A percentile compares a stretch with the other conserved stretches of the same genome.
phyloP scores from a whole-genome alignment of 2,329 filamentous ascomycete species.

The Beauveria brongniartii region DNA sequence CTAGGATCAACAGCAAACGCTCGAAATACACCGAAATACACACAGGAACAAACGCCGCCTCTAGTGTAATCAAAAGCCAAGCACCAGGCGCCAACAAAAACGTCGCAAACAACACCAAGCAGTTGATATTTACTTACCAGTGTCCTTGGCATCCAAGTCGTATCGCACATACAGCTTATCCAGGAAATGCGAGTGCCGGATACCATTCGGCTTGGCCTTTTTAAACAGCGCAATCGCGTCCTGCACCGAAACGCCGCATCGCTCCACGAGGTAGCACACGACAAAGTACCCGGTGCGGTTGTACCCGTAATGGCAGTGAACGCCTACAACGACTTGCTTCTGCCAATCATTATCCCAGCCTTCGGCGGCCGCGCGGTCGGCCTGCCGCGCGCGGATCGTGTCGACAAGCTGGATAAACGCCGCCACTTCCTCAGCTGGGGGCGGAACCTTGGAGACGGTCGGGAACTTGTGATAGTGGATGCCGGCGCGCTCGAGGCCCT shows the following conservation, averaged over 20 bases:
- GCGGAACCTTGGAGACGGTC: slow-evolving; percentile 86
- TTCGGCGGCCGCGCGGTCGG: slow-evolving; percentile 25
- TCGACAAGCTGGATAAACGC: slow-evolving; percentile 51
- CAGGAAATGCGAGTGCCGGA: slow-evolving; percentile 82
- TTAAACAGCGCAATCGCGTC: slow-evolving; percentile 76
- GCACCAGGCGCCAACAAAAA: not conserved
- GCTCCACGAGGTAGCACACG: slow-evolving; percentile 82
- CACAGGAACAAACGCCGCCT: not conserved
- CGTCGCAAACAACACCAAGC: not conserved
- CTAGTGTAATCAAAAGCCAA: not conserved
- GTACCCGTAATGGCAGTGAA: slow-evolving; percentile 95
- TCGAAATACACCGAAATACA: not conserved
- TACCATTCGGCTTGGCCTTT: slow-evolving; percentile 65
- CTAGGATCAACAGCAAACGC: not conserved
- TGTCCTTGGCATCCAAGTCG: slow-evolving; percentile 20
- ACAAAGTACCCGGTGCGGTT: slow-evolving; percentile 91
- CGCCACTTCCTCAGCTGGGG: slow-evolving; percentile 46
- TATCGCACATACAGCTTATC: slow-evolving; percentile 79
- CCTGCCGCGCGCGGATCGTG: slow-evolving; percentile 47
- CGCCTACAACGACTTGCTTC: slow-evolving; percentile 51
- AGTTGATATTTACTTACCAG: not conserved
- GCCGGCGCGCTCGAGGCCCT: slow-evolving; percentile 55
- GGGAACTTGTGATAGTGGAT: slow-evolving; percentile 79
- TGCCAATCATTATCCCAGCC: slow-evolving; percentile 31
- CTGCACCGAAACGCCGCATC: slow-evolving; percentile 60